Evolutionary conservation across 2,329 filamentous ascomycete genomes (phyloP).

Genomic region (Ophiosphaerella korrae): DNA sequence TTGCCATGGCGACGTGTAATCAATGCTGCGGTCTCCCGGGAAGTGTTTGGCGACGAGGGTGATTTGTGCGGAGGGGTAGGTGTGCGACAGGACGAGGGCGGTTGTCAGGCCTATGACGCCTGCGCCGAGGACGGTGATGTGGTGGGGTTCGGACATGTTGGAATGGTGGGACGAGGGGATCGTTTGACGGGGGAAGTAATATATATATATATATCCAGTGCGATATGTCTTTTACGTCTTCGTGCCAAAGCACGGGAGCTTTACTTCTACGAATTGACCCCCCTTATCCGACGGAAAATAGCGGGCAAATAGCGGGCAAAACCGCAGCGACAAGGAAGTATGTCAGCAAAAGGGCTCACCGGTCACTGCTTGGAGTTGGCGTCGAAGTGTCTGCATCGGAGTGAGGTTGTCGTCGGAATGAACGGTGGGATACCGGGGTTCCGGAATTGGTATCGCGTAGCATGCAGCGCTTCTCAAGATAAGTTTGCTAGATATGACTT

Average conservation of each 20-base stretch:
- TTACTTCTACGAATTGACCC: not conserved
- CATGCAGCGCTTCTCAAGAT: too few species aligned
- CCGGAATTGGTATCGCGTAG: constrained; percentile 15
- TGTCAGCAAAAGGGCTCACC: not conserved
- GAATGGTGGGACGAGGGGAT: not conserved
- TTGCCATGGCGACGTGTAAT: constrained; percentile 81
- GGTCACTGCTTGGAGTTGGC: not conserved
- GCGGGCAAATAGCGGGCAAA: too few species aligned
- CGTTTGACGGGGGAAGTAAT: too few species aligned
- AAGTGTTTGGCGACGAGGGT: constrained; percentile 85
- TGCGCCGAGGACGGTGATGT: constrained; percentile 53
- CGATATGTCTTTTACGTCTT: too few species aligned
- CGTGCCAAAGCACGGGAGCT: too few species aligned
- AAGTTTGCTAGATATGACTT: too few species aligned
- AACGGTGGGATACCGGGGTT: not conserved
- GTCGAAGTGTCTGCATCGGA: not conserved
- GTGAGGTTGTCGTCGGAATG: not conserved
- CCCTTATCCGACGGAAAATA: not conserved
- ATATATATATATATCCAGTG: too few species aligned
- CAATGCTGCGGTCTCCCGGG: constrained; percentile 89
- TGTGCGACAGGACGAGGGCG: constrained; percentile 63
- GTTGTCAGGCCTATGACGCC: constrained; percentile 71
- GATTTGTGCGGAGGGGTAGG: constrained; percentile 60
- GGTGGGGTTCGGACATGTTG: constrained; percentile 1
- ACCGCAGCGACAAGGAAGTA: not conserved